Evolutionary conservation across 495 filamentous ascomycete species (phyloP), one percentile per base, ranked within the genome.

Genomic region (Hamigera avellanea): DNA sequence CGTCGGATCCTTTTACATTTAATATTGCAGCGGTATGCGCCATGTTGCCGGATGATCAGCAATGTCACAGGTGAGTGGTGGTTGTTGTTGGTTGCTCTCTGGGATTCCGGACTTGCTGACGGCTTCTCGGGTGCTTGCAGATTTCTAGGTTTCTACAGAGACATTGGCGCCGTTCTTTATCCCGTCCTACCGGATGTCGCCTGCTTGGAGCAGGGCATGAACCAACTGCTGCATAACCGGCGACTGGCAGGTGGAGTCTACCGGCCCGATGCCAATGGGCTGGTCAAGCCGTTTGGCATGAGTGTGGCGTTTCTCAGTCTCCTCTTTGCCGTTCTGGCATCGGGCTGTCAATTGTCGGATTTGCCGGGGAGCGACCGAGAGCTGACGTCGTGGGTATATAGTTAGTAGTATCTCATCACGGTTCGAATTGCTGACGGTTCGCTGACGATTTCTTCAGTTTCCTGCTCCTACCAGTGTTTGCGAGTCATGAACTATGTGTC

Each of bases 241-340:
- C 70, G 69, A 35, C 25, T 52, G 60, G 66, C 51, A 49, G 67
- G 49, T 47, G 70, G 47, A 50, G 56, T 56, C 8, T 59, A 61
- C 48, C 53, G 46, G 36, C 55, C 59, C 14, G 54, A 58, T 41
- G 51, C 45, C 14, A 53, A 60, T 42, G 56, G 57, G 10, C 31
- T 55, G 40, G 49, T 64, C 16, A 58, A 57, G 29, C 65, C 65
- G 13, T 69, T 62, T 39, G 65, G 63, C 29, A 58, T 65, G 53
- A 54, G 46, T 39, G 35, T 69, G 35, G 34, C 53, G 21, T 66
- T 56, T 37, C 50, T 57, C 37, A 61, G 55, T 37, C 46, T 66
- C 35, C 54, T 88, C 6, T 89, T 93, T 56, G 83, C 82, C 14
- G 78, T 85, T 5, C 67, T 93, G 28, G 85, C 82, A 0, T 83